Evolutionary conservation across 2,329 filamentous ascomycete species (phyloP).

Genomic region (Pestalotiopsis fici): DNA sequence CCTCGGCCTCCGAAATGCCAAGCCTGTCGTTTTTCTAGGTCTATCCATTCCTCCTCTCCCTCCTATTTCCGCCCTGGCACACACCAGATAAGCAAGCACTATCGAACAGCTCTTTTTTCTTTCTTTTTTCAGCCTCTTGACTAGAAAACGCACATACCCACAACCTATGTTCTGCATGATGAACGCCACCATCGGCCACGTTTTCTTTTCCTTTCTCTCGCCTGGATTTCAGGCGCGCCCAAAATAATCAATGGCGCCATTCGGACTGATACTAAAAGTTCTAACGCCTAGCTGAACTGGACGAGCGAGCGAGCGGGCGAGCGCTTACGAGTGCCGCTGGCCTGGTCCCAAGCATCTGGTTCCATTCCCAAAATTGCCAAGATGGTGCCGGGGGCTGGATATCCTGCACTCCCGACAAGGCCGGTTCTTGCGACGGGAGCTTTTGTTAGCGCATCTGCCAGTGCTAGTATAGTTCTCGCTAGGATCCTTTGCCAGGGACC

Average conservation of each 20-base stretch:
- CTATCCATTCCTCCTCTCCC: neutral
- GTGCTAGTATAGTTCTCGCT: neutral
- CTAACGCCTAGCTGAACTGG: neutral
- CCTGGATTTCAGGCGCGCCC: neutral
- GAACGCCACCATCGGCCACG: neutral
- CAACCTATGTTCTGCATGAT: neutral
- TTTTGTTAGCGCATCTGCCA: neutral
- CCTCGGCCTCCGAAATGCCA: no score
- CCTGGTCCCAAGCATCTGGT: neutral
- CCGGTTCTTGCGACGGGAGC: neutral
- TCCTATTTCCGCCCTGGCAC: neutral
- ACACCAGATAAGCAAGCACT: neutral
- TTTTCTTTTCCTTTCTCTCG: neutral
- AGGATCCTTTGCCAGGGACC: neutral
- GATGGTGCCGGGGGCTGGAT: neutral
- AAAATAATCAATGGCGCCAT: neutral
- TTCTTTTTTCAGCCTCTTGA: neutral
- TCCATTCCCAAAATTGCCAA: neutral
- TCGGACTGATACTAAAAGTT: neutral
- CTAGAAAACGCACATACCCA: neutral
- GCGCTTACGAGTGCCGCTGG: no score
- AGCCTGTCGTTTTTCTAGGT: no score
- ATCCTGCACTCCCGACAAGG: neutral
- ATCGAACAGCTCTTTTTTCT: neutral
- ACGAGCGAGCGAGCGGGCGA: neutral